Base-by-base conservation (phyloP, 768 basidiomycete genomes). In the Xerocomellus chrysenteron region DNA sequence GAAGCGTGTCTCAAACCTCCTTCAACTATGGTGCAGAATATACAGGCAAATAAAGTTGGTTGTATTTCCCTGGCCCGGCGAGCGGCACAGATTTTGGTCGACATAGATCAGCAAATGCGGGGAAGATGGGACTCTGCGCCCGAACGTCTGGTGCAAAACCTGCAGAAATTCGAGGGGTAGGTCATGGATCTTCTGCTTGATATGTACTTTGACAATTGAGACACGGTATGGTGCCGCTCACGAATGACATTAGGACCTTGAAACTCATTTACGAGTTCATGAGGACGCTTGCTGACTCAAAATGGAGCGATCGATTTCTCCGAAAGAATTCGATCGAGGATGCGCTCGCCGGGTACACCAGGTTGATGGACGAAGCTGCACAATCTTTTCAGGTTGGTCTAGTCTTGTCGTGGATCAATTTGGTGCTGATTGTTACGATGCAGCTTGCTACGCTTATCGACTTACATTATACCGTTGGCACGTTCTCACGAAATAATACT, bases 371-470 rank as follows among this genome's bases (percentile, higher is more conserved):
- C 24, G 80, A 81, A 24, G 77, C 80, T 12, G 72, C 75, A 12
- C 74, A 75, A 47, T 74, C 79, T 10, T 80, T 81, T 55, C 80
- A 81, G 72, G 80, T 78, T 3, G 12, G 52, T 36, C 9, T 43
- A 8, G 17, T 41, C 14, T 49, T 45, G 8, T 32, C 21, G 11
- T 30, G 17, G 26, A 26, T 5, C 2, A 2, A 39, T 35, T 4
- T 44, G 21, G 16, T 55, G 14, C 26, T 47, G 24, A 54, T n/a
- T n/a, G 4, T 49, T 13, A 13, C 4, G 21, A 26, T 35, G 7
- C 40, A 81, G 80, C 72, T 80, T 7, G 74, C 77, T 7, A 76
- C 78, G 0, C 71, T 81, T 5, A 80, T 82, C 40, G 74, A 78
- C 47, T 73, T 82, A 17, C 80, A 81, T 58, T 73, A 75, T 53